Base-by-base conservation (phyloP, 2,329 filamentous ascomycete genomes). In the Aureobasidium sp. region DNA sequence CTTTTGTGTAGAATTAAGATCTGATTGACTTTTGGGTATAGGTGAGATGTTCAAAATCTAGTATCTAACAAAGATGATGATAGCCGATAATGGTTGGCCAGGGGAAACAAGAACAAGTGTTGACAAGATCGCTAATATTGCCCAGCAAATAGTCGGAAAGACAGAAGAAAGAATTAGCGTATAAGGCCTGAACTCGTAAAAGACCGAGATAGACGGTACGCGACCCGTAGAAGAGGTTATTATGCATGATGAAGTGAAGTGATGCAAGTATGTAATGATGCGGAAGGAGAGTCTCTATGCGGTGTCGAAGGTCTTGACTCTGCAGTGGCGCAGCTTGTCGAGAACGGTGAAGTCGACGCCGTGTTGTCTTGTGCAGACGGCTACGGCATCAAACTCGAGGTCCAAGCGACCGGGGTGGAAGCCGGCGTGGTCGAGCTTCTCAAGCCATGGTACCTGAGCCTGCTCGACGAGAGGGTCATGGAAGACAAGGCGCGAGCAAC, bases 391-490 rank as follows among this genome's bases (percentile, higher is more conserved):
- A 50, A 64, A 67, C 15, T 60, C 35, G 15, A 60, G 54, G 22
- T 64, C 61, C 14, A 67, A 44, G 14, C 39, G 35, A 14, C 62
- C 54, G 12, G 64, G 59, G 54, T 52, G 60, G 54, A 58, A 67
- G 14, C 40, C 48, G 15, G 50, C 49, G n/a, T 61, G 47, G 35
- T 65, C 61, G 8, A 66, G 40, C 62, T 66, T 66, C 44, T 62
- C 50, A 15, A 66, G 60, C 47, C 56, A 63, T 17, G 66, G 56
- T 5, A 67, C 50, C n/a, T 61, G 59, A 12, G 49, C 27, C 33
- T 67, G 66, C 14, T 64, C 49, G 8, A 67, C 64, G 15, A 67
- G 61, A 39, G 66, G 66, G 39, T 67, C 66, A 27, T 66, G 63
- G 58, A 65, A 67, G 4, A 62, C 59, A n/a, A 67, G 53, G 2